Percentiles rank a stretch among this genome's conserved stretches.
These are phyloP conservation scores for Neospermospora avenae DNA, from an alignment of 2,329 filamentous ascomycete genomes.

Conservation along the genomic window DNA sequence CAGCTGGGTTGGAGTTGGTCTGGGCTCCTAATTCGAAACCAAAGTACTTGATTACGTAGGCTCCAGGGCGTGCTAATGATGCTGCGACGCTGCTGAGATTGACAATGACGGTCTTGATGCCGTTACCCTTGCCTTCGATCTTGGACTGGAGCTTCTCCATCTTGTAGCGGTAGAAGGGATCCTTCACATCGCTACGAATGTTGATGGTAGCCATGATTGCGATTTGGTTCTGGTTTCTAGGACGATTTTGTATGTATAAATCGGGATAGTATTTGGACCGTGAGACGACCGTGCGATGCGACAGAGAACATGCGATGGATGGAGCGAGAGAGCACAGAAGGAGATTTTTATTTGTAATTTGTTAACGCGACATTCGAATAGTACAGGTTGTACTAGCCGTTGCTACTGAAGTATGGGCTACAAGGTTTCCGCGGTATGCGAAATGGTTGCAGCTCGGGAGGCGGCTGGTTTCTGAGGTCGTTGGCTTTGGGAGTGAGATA, in stretches of 20 bases:
- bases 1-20: conserved; percentile 94
- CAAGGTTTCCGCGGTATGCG: conserved; percentile 92
- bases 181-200: conserved; percentile 95
- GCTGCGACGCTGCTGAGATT: conserved; percentile 92
- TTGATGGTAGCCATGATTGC: conserved; percentile 95
- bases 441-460: conserved; percentile 95
- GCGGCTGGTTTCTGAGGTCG: conserved; percentile 91
- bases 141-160: conserved; percentile 99
- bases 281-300: conserved; percentile 33
- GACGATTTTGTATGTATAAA: conserved; percentile 15
- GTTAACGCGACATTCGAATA: conserved; percentile 34
- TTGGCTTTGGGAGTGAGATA: conserved; percentile 57
- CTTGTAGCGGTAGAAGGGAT: conserved; percentile 99
- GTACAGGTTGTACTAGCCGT: conserved; percentile 67
- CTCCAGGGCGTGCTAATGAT: conserved; percentile 85
- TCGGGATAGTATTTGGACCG: conserved; percentile 21
- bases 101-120: conserved; percentile 98
- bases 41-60: conserved; percentile 99
- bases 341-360: conserved; percentile 54
- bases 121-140: conserved; percentile 99
- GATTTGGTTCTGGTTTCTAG: conserved; percentile 32
- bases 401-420: conserved; percentile 84
- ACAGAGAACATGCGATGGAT: conserved; percentile 41
- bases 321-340: conserved; percentile 44
- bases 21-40: conserved; percentile 98